Evolutionary conservation across 2,329 filamentous ascomycete species (phyloP).

Genomic region (Orbilia ellipsospora): DNA sequence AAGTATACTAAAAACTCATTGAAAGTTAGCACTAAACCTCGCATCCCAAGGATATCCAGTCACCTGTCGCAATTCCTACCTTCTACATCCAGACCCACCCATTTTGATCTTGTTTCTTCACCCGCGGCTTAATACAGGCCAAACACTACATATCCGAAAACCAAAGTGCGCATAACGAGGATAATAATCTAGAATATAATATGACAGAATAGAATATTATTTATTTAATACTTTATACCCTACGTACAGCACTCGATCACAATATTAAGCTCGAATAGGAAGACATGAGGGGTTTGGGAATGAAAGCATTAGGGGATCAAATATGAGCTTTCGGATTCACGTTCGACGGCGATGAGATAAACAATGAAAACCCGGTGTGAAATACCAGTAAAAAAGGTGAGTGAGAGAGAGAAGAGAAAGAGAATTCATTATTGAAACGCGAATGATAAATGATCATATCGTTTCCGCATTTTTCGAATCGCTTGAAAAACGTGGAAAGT

Average conservation of each 20-base stretch:
- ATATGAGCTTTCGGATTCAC: background rate
- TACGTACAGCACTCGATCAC: background rate
- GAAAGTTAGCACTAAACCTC: no score
- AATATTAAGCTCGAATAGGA: background rate
- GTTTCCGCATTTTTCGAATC: constrained; percentile 22
- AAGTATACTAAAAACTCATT: no score
- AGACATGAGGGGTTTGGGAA: background rate
- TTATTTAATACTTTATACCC: background rate
- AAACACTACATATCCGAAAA: background rate
- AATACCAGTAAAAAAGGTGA: background rate
- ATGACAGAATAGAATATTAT: background rate
- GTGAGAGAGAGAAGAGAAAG: background rate
- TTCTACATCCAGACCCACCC: constrained; percentile 13
- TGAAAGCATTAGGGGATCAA: no score
- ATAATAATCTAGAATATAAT: no score
- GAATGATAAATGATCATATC: constrained; percentile 15
- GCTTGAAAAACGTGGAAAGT: constrained; percentile 10
- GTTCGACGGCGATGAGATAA: background rate
- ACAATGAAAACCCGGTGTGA: background rate
- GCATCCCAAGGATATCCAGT: no score
- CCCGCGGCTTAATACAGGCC: background rate
- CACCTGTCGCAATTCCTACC: constrained; percentile 8
- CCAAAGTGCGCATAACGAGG: no score
- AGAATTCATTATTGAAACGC: constrained; percentile 12
- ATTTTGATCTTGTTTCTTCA: background rate